phyloP scores from a whole-genome alignment of 345 rosid genomes.

The Barbarea vulgaris region DNA sequence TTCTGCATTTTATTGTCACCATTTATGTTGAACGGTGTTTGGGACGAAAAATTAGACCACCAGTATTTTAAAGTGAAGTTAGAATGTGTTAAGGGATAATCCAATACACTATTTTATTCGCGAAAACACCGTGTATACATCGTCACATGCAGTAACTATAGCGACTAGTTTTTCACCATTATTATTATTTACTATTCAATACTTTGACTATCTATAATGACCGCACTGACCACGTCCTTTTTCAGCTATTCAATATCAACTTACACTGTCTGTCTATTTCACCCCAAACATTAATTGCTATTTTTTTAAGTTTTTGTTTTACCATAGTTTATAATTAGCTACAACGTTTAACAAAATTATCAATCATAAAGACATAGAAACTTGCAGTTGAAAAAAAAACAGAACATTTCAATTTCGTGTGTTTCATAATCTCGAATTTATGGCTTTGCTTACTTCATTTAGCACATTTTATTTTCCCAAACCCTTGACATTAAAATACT shows the following conservation, averaged over 20 bases:
- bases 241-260: neutral
- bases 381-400: neutral
- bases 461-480: neutral
- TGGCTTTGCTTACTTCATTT: neutral
- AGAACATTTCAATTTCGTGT: neutral
- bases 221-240: neutral
- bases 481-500: neutral
- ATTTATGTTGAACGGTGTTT: slow-evolving; percentile 1
- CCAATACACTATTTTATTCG: neutral
- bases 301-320: neutral
- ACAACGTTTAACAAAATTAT: neutral
- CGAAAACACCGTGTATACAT: neutral
- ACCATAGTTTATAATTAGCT: neutral
- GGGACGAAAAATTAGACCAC: slow-evolving; percentile 20
- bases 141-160: slow-evolving; percentile 11
- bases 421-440: neutral
- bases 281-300: neutral
- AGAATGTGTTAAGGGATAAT: neutral
- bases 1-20: neutral
- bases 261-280: slow-evolving; percentile 5
- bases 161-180: neutral
- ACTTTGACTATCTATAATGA: neutral
- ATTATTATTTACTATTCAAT: neutral
- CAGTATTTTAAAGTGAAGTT: neutral
- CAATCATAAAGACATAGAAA: neutral